These are phyloP conservation scores for Leishmania gerbilli DNA, from an alignment of 208 protist species.

Conservation along the genomic window DNA sequence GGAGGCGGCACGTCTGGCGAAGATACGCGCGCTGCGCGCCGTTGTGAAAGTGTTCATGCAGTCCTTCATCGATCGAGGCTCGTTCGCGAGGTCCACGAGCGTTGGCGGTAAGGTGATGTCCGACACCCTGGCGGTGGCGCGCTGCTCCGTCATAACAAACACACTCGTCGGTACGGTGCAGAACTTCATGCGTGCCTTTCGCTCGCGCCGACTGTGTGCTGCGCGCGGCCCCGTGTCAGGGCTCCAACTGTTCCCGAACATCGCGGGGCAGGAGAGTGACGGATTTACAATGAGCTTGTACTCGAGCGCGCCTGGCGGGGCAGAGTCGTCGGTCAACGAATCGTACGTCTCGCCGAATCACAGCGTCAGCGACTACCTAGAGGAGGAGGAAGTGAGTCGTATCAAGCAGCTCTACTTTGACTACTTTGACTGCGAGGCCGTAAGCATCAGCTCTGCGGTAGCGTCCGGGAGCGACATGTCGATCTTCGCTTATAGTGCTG, in stretches of 20 bases:
- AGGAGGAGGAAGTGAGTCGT: slow-evolving; percentile 59
- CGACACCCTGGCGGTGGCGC: slow-evolving; percentile 57
- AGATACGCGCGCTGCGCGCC: slow-evolving; percentile 66
- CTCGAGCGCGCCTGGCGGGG: not conserved
- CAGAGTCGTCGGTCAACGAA: slow-evolving; percentile 7
- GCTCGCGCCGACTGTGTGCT: slow-evolving; percentile 37
- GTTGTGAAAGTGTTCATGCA: slow-evolving; percentile 66
- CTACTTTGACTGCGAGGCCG: slow-evolving; percentile 87
- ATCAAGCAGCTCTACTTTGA: slow-evolving; percentile 91
- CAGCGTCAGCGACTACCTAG: slow-evolving; percentile 54
- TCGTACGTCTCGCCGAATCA: slow-evolving; percentile 12
- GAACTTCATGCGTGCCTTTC: slow-evolving; percentile 58
- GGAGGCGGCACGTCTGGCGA: slow-evolving; percentile 48
- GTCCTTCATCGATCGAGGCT: slow-evolving; percentile 31
- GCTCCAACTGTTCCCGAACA: not conserved
- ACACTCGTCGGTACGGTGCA: slow-evolving; percentile 73
- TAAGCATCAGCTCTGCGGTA: slow-evolving; percentile 32
- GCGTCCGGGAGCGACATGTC: slow-evolving; percentile 20
- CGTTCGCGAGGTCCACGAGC: not conserved
- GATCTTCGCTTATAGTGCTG: slow-evolving; percentile 2
- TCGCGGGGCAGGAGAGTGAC: slow-evolving; percentile 6
- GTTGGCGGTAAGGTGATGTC: slow-evolving; percentile 14
- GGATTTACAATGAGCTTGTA: slow-evolving; percentile 17
- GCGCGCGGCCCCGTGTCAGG: slow-evolving; percentile 1
- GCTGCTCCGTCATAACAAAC: slow-evolving; percentile 75